Evolutionary conservation across 139 green algal genomes (phyloP).

Genomic region (Raphidocelis subcapitata): DNA sequence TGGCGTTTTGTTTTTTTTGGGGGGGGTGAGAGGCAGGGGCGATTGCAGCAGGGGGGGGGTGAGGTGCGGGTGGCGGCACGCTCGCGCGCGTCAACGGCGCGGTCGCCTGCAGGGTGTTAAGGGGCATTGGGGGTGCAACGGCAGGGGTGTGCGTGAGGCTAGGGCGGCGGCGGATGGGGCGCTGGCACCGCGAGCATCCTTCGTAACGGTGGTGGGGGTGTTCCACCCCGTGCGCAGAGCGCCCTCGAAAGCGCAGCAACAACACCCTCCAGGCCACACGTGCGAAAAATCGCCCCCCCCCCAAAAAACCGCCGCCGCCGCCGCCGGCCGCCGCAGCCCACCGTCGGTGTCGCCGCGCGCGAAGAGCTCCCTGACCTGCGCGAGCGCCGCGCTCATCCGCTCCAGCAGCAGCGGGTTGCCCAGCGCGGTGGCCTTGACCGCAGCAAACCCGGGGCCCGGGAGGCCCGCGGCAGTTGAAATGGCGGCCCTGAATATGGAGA

Average conservation of each 20-base stretch:
- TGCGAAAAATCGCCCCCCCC: neutral
- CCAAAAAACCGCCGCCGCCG: neutral
- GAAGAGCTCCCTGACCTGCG: slow-evolving; percentile 66
- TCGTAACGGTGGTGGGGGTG: no score
- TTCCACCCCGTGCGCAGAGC: no score
- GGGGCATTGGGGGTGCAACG: no score
- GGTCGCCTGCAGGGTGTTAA: no score
- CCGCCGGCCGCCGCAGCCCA: slow-evolving; percentile 5
- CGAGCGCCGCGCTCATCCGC: slow-evolving; percentile 55
- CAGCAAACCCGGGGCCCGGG: slow-evolving; percentile 70
- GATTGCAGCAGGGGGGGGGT: neutral
- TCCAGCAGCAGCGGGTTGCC: slow-evolving; percentile 80
- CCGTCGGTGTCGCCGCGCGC: slow-evolving; percentile 64
- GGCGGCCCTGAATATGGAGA: slow-evolving; percentile 50
- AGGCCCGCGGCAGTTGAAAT: slow-evolving; percentile 62
- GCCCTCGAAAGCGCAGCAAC: no score
- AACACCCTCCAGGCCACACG: neutral
- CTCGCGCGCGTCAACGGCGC: no score
- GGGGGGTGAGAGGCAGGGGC: no score
- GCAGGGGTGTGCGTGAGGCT: no score
- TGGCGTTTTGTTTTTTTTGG: neutral
- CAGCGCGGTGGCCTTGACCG: slow-evolving; percentile 88
- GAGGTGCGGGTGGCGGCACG: no score
- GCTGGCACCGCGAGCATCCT: no score
- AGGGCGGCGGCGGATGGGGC: no score